A percentile compares a stretch with the other conserved stretches of the same genome.
These are phyloP conservation scores for Calonectria multiphialidica DNA, from an alignment of 2,329 filamentous ascomycete species.

Conservation along the genomic window DNA sequence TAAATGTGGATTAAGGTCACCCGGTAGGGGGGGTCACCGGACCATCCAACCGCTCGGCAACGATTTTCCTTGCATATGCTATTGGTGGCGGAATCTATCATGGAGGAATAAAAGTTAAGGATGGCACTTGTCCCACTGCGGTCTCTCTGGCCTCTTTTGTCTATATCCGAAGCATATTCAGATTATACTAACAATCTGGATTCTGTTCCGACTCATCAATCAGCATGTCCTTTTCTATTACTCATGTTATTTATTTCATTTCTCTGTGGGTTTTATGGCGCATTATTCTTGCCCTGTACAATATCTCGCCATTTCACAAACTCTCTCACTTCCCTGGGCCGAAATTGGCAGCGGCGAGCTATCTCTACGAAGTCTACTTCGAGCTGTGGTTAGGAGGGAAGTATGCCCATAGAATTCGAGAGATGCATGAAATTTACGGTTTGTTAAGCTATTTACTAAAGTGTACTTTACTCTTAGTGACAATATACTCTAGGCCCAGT, in stretches of 20 bases:
- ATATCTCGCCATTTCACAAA: not conserved
- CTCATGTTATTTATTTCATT: not conserved
- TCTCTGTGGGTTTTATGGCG: not conserved
- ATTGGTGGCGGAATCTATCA: too few species aligned
- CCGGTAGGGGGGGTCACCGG: too few species aligned
- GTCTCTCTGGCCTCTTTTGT: not conserved
- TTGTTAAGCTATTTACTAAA: too few species aligned
- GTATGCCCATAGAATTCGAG: not conserved
- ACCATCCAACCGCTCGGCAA: too few species aligned
- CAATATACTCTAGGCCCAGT: conserved; percentile 45
- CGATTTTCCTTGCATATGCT: too few species aligned
- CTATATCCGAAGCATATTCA: not conserved
- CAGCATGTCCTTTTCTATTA: not conserved
- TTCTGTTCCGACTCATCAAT: too few species aligned
- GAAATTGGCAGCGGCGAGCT: not conserved
- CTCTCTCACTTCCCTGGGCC: not conserved
- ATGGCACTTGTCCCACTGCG: too few species aligned
- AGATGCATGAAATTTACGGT: not conserved
- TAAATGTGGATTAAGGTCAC: too few species aligned
- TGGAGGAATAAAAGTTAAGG: too few species aligned
- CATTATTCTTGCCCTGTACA: not conserved
- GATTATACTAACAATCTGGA: not conserved
- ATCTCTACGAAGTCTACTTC: not conserved
- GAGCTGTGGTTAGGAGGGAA: not conserved
- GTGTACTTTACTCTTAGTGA: not conserved